Percentiles rank a stretch among this genome's conserved stretches.
Conservation (phyloP, 148 eudicot genomes). For the Arctostaphylos glauca region DNA sequence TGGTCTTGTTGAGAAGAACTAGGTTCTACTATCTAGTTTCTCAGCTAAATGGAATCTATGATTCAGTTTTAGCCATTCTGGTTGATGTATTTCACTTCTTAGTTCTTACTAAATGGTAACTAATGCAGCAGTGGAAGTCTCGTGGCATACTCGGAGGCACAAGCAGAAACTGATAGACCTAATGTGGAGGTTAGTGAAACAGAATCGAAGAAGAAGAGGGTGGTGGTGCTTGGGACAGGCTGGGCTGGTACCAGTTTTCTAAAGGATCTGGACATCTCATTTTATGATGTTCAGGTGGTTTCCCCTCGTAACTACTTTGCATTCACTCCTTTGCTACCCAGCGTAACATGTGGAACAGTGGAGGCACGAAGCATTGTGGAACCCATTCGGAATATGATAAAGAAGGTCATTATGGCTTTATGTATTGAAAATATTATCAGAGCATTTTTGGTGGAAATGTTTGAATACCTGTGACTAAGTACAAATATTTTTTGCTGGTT, state of each 20-base stretch:
- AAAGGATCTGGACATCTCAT: conserved; percentile 62
- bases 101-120: conserved; percentile 5
- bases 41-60: neutral
- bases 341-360: conserved; percentile 86
- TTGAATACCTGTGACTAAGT: neutral
- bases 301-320: conserved; percentile 93
- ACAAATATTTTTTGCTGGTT: neutral
- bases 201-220: conserved; percentile 53
- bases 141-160: conserved; percentile 64
- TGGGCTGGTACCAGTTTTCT: conserved; percentile 85
- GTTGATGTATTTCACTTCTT: neutral
- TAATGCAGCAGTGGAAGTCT: conserved; percentile 62
- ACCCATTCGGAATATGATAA: conserved; percentile 75
- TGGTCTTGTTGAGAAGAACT: neutral
- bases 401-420: conserved; percentile 45
- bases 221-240: conserved; percentile 85
- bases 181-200: conserved; percentile 20
- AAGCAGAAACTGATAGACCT: conserved; percentile 25
- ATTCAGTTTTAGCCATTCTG: neutral
- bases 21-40: neutral
- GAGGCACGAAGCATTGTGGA: conserved; percentile 87
- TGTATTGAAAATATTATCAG: neutral
- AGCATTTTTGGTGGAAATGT: neutral
- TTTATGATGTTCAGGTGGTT: conserved; percentile 79
- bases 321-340: conserved; percentile 86